Evolutionary conservation across 768 basidiomycete species (phyloP).

Genomic region (Xanthoconium purpureum): DNA sequence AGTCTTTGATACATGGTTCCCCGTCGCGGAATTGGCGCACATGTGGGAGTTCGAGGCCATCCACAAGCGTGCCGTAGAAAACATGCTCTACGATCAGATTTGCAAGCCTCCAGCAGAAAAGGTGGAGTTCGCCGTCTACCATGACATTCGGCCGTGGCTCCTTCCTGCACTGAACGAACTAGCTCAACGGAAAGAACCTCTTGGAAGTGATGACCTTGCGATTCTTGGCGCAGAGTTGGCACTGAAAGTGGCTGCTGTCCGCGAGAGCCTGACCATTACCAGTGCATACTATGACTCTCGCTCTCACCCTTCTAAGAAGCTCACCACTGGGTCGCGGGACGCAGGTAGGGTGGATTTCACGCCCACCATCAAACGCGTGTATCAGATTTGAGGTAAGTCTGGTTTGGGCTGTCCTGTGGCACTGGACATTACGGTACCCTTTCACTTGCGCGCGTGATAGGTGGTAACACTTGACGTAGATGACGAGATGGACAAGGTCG

Average conservation of each 20-base stretch:
- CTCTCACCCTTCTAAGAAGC: no score
- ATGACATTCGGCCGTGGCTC: slow-evolving; percentile 35
- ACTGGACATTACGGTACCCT: neutral
- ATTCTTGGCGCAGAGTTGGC: slow-evolving; percentile 14
- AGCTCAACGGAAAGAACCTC: slow-evolving; percentile 15
- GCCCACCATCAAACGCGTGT: slow-evolving; percentile 6
- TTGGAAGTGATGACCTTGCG: slow-evolving; percentile 14
- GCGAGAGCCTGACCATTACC: slow-evolving; percentile 11
- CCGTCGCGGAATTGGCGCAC: slow-evolving; percentile 37
- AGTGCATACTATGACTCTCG: no score
- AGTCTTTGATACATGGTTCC: slow-evolving; percentile 33
- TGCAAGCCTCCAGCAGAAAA: slow-evolving; percentile 21
- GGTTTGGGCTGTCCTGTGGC: no score
- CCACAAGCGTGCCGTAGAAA: slow-evolving; percentile 28
- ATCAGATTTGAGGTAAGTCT: slow-evolving; percentile 7
- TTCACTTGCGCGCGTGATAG: neutral
- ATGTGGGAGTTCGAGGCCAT: slow-evolving; percentile 38
- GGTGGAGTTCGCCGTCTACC: slow-evolving; percentile 30
- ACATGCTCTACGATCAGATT: slow-evolving; percentile 20
- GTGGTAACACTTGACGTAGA: neutral
- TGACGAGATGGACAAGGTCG: neutral
- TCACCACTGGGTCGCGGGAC: neutral
- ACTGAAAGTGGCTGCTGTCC: slow-evolving; percentile 21
- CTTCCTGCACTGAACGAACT: slow-evolving; percentile 26
- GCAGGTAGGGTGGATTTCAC: slow-evolving; percentile 15